Percentiles rank a stretch among this genome's conserved stretches.
Conservation (phyloP, 2,329 filamentous ascomycete species). For the Nannizziopsis arthrosporioides region DNA sequence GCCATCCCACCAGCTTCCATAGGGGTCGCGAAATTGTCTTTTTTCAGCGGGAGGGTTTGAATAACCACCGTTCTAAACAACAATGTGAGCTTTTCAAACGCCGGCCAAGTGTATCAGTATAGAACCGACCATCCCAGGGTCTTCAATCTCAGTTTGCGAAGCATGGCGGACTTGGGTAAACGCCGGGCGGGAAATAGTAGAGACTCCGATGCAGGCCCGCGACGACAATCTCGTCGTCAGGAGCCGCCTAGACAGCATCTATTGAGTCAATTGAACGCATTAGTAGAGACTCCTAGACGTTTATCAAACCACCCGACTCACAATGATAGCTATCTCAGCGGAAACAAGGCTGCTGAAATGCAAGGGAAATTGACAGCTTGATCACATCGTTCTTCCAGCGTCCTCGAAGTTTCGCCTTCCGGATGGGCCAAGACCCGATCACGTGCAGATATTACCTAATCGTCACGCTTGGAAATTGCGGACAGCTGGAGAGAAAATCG, state of each 20-base stretch:
- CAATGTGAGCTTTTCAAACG: conserved; percentile 10
- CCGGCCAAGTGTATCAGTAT: background rate
- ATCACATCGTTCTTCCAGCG: background rate
- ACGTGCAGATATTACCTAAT: conserved; percentile 24
- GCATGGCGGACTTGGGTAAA: conserved; percentile 34
- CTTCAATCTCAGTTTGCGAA: conserved; percentile 30
- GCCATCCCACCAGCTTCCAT: conserved; percentile 92
- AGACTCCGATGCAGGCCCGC: conserved; percentile 26
- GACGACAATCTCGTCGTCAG: conserved; percentile 30
- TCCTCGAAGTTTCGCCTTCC: background rate
- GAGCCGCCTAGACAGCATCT: conserved; percentile 39
- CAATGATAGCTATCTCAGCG: conserved; percentile 5
- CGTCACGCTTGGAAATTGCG: conserved; percentile 22
- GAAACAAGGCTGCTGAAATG: background rate
- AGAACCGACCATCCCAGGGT: conserved; percentile 33
- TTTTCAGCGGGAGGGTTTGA: conserved; percentile 52
- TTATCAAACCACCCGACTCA: background rate
- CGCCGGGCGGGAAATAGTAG: conserved; percentile 22
- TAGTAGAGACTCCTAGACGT: conserved; percentile 13
- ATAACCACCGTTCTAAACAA: conserved; percentile 36
- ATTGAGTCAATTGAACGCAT: conserved; percentile 14
- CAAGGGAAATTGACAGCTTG: background rate
- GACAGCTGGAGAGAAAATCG: conserved; percentile 25
- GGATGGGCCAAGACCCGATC: background rate
- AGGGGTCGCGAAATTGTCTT: conserved; percentile 82